These are phyloP conservation scores for Fraxinus latifolia DNA, from an alignment of 305 asterid genomes.

Conservation along the genomic window DNA sequence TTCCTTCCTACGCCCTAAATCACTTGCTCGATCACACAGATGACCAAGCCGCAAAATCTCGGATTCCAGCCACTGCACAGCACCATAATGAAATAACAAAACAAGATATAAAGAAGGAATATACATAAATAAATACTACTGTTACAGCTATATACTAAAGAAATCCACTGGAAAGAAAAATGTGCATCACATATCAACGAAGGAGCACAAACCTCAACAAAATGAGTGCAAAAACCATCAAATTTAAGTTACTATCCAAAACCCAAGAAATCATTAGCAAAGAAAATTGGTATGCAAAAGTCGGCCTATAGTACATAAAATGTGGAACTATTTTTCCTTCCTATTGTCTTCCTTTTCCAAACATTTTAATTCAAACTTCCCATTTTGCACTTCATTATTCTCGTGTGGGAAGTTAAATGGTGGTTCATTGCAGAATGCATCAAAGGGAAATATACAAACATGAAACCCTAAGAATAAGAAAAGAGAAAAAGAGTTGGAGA, in stretches of 20 bases:
- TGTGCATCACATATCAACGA: not conserved
- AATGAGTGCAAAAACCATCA: not conserved
- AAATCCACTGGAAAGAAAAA: not conserved
- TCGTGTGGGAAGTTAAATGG: not conserved
- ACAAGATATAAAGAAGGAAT: not conserved
- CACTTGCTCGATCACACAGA: conserved; percentile 99
- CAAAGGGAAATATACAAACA: not conserved
- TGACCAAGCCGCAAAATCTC: conserved; percentile 81
- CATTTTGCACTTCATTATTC: not conserved
- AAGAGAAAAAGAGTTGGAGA: not conserved
- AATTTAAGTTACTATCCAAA: not conserved
- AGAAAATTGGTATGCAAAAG: not conserved
- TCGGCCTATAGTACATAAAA: not conserved
- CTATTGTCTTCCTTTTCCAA: not conserved
- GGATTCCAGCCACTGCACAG: conserved; percentile 92
- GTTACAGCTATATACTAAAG: not conserved
- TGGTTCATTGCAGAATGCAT: not conserved
- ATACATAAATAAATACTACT: not conserved
- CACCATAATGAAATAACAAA: conserved; percentile 23
- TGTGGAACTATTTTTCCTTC: not conserved
- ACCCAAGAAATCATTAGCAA: not conserved
- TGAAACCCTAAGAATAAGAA: not conserved
- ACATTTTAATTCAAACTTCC: not conserved
- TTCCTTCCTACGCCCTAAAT: conserved; percentile 92
- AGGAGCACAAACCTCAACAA: not conserved